Evolutionary conservation across 78 protist species (phyloP), one percentile per base, ranked within the genome.

Genomic region (Planoprotostelium fungivorum): DNA sequence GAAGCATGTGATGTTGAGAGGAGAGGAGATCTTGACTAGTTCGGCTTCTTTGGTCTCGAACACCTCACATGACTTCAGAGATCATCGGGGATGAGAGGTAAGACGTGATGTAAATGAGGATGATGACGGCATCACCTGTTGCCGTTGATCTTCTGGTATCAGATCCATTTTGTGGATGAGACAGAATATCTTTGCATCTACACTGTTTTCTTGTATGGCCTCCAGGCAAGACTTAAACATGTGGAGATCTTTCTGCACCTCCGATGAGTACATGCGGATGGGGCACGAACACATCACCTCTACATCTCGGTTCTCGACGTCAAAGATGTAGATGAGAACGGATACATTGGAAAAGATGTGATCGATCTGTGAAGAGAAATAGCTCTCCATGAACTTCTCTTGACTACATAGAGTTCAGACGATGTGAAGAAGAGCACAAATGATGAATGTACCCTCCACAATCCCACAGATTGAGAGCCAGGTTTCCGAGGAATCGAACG

Each of bases 141-240:
- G 83, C 91, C 96, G 87, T 86, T 94, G 97, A 34, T 94, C 97
- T 63, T 94, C 98, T 35, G 94, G 97, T 0, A 98, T 92, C 84
- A 96, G 90, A 93, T 98, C 99, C 99, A 98, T 98, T 90, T 98
- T 98, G 97, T 98, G 99, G 35, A 98, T 38, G 36, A 98, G 90
- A 86, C 97, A 94, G 93, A 98, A 98, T 83, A 98, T 88, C 85
- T 97, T 94, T 0, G 98, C 98, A 16, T 90, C 91, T 38, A 88
- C 83, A 34, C 97, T 95, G 96, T 97, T 88, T 84, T 93, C 93
- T 28, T 10, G 34, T 34, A 97, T 85, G 36, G 99, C 98, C 87
- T 94, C 97, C 29, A 98, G 89, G 63, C 98, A 96, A 35, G 92
- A 73, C 63, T 91, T 89, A 93, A 88, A 98, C 93, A 95, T 93